These are phyloP conservation scores for Nemania sp. DNA, from an alignment of 2,329 filamentous ascomycete species.

Conservation along the genomic window DNA sequence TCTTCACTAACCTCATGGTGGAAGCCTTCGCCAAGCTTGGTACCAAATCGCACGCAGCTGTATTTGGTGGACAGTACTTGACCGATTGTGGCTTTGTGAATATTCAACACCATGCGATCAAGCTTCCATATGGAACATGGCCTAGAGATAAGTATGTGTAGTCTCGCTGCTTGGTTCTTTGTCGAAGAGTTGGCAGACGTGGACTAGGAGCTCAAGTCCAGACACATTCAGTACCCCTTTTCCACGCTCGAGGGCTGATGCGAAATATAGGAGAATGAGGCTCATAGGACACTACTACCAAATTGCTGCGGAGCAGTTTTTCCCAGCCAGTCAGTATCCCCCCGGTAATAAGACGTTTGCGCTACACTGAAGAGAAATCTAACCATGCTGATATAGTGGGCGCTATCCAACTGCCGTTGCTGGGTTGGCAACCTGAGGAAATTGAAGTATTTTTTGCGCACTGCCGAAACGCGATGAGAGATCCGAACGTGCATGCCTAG, in stretches of 20 bases:
- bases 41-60: conserved; percentile 55
- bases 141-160: conserved; percentile 44
- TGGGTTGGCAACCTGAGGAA: conserved; percentile 52
- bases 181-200: not conserved
- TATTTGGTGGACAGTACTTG: conserved; percentile 54
- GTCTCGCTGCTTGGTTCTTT: not conserved
- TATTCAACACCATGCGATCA: conserved; percentile 42
- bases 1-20: conserved; percentile 52
- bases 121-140: conserved; percentile 48
- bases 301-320: conserved; percentile 57
- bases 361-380: conserved; percentile 1
- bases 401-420: conserved; percentile 54
- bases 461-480: conserved; percentile 47
- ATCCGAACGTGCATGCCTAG: conserved; percentile 49
- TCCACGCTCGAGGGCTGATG: conserved; percentile 7
- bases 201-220: not conserved
- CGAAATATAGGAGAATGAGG: conserved; percentile 50
- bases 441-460: conserved; percentile 48
- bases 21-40: conserved; percentile 55
- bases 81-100: conserved; percentile 46
- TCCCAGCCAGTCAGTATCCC: conserved; percentile 50
- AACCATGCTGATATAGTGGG: conserved; percentile 46
- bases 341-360: not conserved
- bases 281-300: conserved; percentile 58
- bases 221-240: not conserved